Conservation (phyloP, 805 yeast genomes). For the Saccharomycopsis sp. region DNA sequence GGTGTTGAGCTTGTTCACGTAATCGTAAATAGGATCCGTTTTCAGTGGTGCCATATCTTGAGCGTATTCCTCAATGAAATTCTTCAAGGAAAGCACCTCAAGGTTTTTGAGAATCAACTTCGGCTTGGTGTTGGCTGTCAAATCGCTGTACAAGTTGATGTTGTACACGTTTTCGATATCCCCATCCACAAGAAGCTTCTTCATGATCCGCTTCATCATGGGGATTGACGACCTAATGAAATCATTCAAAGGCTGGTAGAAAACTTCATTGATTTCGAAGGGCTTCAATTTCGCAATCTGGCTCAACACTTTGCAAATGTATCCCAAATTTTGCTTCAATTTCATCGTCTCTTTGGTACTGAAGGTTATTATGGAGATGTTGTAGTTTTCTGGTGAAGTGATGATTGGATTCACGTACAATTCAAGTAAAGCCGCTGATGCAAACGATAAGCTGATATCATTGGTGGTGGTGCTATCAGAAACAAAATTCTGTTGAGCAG, state of each 20-base stretch:
- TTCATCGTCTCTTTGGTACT: constrained; percentile 24
- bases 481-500: constrained; percentile 36
- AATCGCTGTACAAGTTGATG: constrained; percentile 60
- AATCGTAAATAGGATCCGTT: constrained; percentile 36
- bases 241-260: constrained; percentile 72
- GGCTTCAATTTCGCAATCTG: constrained; percentile 63
- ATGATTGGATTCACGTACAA: constrained; percentile 42
- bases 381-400: constrained; percentile 47
- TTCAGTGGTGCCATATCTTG: constrained; percentile 37
- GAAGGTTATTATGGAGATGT: constrained; percentile 30
- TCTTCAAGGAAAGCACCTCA: constrained; percentile 38
- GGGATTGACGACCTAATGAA: constrained; percentile 48
- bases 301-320: constrained; percentile 47
- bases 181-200: constrained; percentile 42
- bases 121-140: constrained; percentile 40
- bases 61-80: constrained; percentile 33
- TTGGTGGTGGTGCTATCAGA: too few relatives aligned
- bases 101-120: constrained; percentile 34
- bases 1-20: constrained; percentile 4
- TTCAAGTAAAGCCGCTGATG: constrained; percentile 47
- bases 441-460: too few relatives aligned
- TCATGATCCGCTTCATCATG: constrained; percentile 37
- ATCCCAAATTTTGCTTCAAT: constrained; percentile 40
- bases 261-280: constrained; percentile 52
- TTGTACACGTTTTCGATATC: constrained; percentile 53